Conservation (phyloP, 305 asterid species). For the Ilex paraguariensis region DNA sequence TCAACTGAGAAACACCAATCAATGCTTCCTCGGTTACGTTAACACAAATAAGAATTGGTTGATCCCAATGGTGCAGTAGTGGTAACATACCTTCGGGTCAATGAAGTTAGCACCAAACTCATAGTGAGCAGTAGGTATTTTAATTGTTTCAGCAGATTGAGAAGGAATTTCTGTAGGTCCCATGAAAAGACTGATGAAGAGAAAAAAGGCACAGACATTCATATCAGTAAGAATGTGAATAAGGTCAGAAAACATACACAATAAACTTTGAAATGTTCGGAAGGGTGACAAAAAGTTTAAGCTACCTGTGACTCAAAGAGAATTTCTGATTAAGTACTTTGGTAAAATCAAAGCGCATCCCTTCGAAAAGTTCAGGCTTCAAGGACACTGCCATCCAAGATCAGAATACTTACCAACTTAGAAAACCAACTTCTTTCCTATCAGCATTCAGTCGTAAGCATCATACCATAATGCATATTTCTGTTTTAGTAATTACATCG, state of each 20-base stretch:
- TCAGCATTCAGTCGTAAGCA: too few relatives aligned
- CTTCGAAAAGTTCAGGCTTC: slow-evolving; percentile 97
- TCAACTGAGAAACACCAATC: slow-evolving; percentile 51
- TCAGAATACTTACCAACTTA: slow-evolving; percentile 15
- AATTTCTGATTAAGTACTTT: slow-evolving; percentile 86
- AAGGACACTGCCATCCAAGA: slow-evolving; percentile 73
- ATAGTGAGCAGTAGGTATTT: slow-evolving; percentile 80
- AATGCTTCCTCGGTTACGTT: slow-evolving; percentile 17
- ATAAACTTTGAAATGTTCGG: too few relatives aligned
- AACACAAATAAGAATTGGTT: not conserved
- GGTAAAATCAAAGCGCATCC: slow-evolving; percentile 90
- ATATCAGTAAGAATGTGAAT: slow-evolving; percentile 1
- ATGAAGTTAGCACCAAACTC: slow-evolving; percentile 93
- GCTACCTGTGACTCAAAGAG: slow-evolving; percentile 90
- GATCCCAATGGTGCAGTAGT: not conserved
- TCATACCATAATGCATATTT: too few relatives aligned
- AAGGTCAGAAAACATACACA: not conserved
- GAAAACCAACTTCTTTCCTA: too few relatives aligned
- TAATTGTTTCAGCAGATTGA: slow-evolving; percentile 76
- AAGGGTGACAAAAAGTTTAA: not conserved
- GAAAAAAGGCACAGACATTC: slow-evolving; percentile 11
- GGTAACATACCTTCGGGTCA: slow-evolving; percentile 68
- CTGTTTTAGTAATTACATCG: too few relatives aligned
- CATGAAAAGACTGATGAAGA: slow-evolving; percentile 72
- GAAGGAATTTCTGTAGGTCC: slow-evolving; percentile 94